phyloP scores from a whole-genome alignment of 306 rosid genomes.

The Lagenaria siceraria region DNA sequence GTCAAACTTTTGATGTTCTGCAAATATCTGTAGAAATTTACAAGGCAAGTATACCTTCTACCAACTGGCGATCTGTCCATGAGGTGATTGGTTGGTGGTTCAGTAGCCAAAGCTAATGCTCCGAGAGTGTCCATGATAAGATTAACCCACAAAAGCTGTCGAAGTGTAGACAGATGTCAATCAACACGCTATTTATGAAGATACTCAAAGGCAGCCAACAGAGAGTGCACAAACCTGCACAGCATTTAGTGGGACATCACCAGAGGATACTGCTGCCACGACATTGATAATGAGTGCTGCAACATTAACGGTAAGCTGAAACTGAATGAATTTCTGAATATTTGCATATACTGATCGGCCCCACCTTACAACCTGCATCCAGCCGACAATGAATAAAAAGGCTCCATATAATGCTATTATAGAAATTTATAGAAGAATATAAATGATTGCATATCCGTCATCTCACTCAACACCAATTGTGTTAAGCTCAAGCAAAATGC shows the following conservation, averaged over 20 bases:
- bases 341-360: constrained; percentile 93
- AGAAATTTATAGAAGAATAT: neutral
- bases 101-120: constrained; percentile 92
- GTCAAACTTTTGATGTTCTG: too few species aligned
- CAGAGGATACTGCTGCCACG: constrained; percentile 76
- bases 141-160: constrained; percentile 97
- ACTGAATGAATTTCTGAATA: constrained; percentile 96
- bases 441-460: neutral
- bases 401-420: neutral
- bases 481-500: neutral
- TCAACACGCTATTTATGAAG: neutral
- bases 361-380: constrained; percentile 87
- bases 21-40: too few species aligned
- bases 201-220: neutral
- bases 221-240: constrained; percentile 66
- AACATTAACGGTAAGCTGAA: constrained; percentile 89
- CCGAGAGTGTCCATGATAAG: constrained; percentile 99
- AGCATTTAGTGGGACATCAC: constrained; percentile 83
- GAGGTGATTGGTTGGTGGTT: constrained; percentile 90
- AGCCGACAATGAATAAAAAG: neutral
- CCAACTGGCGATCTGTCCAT: constrained; percentile 79
- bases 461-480: neutral
- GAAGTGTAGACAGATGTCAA: constrained; percentile 8
- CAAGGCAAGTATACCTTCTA: constrained; percentile 34
- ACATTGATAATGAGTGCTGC: constrained; percentile 90